Percentiles rank a stretch among this genome's conserved stretches.
phyloP scores from a whole-genome alignment of 139 green algal species.

The Edaphochlamys debaryana region DNA sequence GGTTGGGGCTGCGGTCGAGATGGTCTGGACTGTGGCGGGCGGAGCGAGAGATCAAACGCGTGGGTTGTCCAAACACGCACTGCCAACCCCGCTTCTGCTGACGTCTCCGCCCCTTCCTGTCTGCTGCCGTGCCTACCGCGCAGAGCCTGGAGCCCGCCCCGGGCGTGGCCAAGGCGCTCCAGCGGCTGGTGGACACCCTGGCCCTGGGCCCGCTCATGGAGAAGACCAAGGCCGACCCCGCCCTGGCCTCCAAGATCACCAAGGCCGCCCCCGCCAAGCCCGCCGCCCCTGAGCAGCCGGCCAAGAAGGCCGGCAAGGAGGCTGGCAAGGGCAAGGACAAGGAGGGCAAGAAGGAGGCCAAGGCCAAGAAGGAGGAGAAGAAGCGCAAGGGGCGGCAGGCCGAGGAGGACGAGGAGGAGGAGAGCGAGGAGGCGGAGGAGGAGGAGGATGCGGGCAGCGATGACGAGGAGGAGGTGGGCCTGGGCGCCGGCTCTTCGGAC shows the following conservation, averaged over 20 bases:
- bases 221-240: constrained; percentile 41
- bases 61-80: no score
- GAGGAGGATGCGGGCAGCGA: no score
- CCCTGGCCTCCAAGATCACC: constrained; percentile 28
- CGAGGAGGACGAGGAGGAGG: neutral
- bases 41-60: no score
- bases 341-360: neutral
- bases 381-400: neutral
- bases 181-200: constrained; percentile 32
- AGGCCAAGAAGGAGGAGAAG: neutral
- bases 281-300: no score
- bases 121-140: neutral
- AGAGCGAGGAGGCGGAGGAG: neutral
- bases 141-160: constrained; percentile 13
- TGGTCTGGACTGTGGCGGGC: no score
- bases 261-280: constrained; percentile 20
- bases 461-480: neutral
- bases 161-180: constrained; percentile 20
- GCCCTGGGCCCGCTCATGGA: constrained; percentile 48
- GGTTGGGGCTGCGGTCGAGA: no score
- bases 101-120: neutral
- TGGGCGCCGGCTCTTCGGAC: neutral
- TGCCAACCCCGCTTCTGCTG: no score
- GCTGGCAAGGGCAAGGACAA: constrained; percentile 6
- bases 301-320: neutral